A percentile compares a stretch with the other conserved stretches of the same genome.
Evolutionary conservation across 2,329 filamentous ascomycete genomes (phyloP).

Genomic region (Esteya vermicola): DNA sequence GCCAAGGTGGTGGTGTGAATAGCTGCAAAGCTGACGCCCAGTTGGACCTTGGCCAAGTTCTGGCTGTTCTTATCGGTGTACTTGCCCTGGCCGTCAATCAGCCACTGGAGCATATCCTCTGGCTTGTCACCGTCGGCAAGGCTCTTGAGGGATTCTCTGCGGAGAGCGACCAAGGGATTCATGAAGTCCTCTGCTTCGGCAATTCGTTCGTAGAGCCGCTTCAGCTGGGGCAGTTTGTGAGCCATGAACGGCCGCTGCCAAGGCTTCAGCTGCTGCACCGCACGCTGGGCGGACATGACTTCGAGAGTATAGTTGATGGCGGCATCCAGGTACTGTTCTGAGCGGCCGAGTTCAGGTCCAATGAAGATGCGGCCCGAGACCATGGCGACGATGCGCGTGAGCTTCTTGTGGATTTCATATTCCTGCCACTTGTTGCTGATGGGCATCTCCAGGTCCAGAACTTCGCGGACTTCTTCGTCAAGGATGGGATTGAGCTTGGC

Average conservation of each 20-base stretch:
- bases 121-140: background rate
- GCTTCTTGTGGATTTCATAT: conserved; percentile 23
- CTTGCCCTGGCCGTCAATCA: conserved; percentile 23
- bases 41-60: conserved; percentile 25
- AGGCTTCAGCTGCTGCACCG: conserved; percentile 14
- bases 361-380: conserved; percentile 32
- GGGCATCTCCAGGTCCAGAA: conserved; percentile 20
- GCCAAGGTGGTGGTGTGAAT: conserved; percentile 36
- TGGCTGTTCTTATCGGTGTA: conserved; percentile 17
- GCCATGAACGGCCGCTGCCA: conserved; percentile 21
- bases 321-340: conserved; percentile 28
- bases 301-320: conserved; percentile 31
- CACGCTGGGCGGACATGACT: conserved; percentile 20
- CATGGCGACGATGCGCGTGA: conserved; percentile 30
- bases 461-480: conserved; percentile 21
- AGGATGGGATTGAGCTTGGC: conserved; percentile 21
- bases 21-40: conserved; percentile 30
- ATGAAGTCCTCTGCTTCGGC: conserved; percentile 21
- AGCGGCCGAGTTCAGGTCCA: conserved; percentile 29
- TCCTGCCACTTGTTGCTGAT: conserved; percentile 24
- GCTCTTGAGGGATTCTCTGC: conserved; percentile 14
- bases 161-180: conserved; percentile 21
- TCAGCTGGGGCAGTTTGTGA: conserved; percentile 18
- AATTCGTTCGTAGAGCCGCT: conserved; percentile 17
- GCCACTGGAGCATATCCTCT: conserved; percentile 34